A percentile compares a stretch with the other conserved stretches of the same genome.
Conservation (phyloP, 805 yeast species). For the Grigorovia jiainica region DNA sequence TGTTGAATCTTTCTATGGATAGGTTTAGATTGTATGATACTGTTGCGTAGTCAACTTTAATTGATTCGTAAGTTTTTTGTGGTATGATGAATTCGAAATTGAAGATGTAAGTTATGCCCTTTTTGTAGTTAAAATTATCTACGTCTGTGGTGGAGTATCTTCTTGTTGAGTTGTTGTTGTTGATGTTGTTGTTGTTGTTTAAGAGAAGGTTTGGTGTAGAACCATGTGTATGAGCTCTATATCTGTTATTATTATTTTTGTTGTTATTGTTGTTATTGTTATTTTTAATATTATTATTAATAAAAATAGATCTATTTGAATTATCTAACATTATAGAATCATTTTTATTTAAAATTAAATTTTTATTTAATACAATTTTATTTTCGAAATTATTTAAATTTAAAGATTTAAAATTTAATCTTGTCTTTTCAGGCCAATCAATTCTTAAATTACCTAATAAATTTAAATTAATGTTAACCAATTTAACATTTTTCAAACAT, state of each 20-base stretch:
- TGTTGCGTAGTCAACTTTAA: conserved; percentile 66
- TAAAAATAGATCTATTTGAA: too few relatives aligned
- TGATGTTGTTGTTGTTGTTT: neutral
- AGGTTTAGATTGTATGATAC: conserved; percentile 65
- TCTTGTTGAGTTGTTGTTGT: neutral
- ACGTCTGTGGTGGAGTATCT: neutral
- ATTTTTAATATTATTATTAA: neutral
- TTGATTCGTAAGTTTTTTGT: conserved; percentile 70
- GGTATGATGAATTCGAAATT: conserved; percentile 84
- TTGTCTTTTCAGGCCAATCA: conserved; percentile 93
- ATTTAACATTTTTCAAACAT: conserved; percentile 57
- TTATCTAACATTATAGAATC: too few relatives aligned
- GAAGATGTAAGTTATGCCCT: conserved; percentile 83
- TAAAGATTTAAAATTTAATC: conserved; percentile 54
- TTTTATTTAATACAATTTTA: conserved; percentile 26
- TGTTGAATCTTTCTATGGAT: neutral
- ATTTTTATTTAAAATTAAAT: conserved; percentile 41
- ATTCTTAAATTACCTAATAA: conserved; percentile 64
- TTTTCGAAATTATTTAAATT: conserved; percentile 10
- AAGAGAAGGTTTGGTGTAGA: conserved; percentile 1
- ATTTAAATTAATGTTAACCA: conserved; percentile 50
- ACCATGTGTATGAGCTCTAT: neutral
- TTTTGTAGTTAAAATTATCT: conserved; percentile 32
- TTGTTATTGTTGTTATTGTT: neutral
- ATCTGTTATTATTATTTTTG: neutral